Base-by-base conservation (phyloP, 495 filamentous ascomycete species). In the Tuber microsphaerosporum region DNA sequence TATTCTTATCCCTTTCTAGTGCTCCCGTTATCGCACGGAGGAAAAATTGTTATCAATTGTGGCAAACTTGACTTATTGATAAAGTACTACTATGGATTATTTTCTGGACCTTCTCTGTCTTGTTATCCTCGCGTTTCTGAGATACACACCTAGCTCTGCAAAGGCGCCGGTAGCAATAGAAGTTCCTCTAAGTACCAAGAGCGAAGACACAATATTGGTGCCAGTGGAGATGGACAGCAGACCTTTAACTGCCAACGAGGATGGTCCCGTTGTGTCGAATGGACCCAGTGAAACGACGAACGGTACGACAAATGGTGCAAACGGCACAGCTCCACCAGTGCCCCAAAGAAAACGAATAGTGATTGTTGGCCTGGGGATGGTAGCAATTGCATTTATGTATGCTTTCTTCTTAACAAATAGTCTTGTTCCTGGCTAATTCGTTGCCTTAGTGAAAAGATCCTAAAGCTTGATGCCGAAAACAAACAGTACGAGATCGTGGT, bases 351-450 rank as follows among this genome's bases (percentile, higher is more conserved):
- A 93, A 79, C 91, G 87, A 80, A 86, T 97, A 46, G 93, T 97
- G 0, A 89, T 98, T 45, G 93, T 97, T 41, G 94, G 94, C 14
- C 84, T 98, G 84, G 94, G 94, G 16, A 98, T 98, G 94, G 94
- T 98, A 61, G 94, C 93, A 37, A 92, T 97, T 74, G 90, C 92
- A 69, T 94, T 97, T 83, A 97, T 97, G 93, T 95, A 85, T 85
- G 91, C 84, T 34, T 72, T 44, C 31, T 42, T 42, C 44, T 7
- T 26, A 31, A 34, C 20, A 48, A 39, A 70, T 17, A 12, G 41
- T 1, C 3, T 4, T 12, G 39, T 14, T 39, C 51, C n/a, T 2
- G 2, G 41, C 56, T 65, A 65, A 65, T 65, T 65, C 43, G 9
- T 65, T 14, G n/a, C 12, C n/a, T 70, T 46, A 93, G 93, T 76